These are phyloP conservation scores for Yamadazyma sp. DNA, from an alignment of 1,139 yeast species.

Conservation along the genomic window DNA sequence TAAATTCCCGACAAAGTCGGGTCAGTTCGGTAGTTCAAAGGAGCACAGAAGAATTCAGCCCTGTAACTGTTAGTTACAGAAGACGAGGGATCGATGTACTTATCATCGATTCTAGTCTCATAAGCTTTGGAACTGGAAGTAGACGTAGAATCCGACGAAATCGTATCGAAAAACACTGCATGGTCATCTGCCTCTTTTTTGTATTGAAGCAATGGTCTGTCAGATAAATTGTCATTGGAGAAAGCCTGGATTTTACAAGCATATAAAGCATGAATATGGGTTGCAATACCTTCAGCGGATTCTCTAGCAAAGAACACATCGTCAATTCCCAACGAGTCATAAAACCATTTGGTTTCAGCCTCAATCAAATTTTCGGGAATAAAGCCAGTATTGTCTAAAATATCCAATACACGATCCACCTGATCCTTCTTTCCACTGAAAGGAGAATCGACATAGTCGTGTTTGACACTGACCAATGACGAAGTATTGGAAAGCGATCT, in stretches of 20 bases:
- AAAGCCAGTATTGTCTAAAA: slow-evolving; percentile 79
- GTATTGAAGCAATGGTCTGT: slow-evolving; percentile 63
- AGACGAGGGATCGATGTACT: slow-evolving; percentile 63
- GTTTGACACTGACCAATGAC: slow-evolving; percentile 32
- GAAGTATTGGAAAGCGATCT: slow-evolving; percentile 31
- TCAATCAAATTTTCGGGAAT: slow-evolving; percentile 87
- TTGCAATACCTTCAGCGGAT: slow-evolving; percentile 74
- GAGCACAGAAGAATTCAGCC: slow-evolving; percentile 81
- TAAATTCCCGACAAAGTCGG: slow-evolving; percentile 46
- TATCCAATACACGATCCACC: slow-evolving; percentile 77
- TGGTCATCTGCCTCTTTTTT: slow-evolving; percentile 78
- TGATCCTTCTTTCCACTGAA: slow-evolving; percentile 83
- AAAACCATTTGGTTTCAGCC: slow-evolving; percentile 87
- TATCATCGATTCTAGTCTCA: slow-evolving; percentile 76
- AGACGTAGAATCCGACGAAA: slow-evolving; percentile 4
- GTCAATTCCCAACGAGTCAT: slow-evolving; percentile 83
- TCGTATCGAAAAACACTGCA: slow-evolving; percentile 86
- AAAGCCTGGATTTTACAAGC: slow-evolving; percentile 92
- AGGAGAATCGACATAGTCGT: slow-evolving; percentile 72
- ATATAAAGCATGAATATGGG: slow-evolving; percentile 82
- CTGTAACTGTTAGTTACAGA: slow-evolving; percentile 54
- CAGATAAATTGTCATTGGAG: slow-evolving; percentile 28
- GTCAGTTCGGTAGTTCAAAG: slow-evolving; percentile 49
- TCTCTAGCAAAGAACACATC: slow-evolving; percentile 91
- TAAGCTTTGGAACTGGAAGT: slow-evolving; percentile 31